Evolutionary conservation across 768 basidiomycete genomes (phyloP), one percentile per base, ranked within the genome.

Genomic region (Infundibulicybe gibba): DNA sequence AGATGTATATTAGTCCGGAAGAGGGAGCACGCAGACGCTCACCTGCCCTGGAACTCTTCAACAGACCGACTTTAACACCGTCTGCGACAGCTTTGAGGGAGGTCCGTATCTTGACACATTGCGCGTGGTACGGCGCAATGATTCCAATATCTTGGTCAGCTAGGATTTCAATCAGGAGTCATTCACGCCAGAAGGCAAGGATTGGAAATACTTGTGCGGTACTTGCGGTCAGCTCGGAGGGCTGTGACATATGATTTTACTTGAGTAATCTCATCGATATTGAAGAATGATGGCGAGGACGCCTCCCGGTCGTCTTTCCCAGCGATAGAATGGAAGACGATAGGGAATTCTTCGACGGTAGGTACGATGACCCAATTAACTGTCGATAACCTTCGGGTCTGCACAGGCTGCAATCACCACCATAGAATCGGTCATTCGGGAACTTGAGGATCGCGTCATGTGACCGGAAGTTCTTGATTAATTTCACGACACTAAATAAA

Each of bases 11-110:
- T 38, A n/a, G 35, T 6, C 10, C 10, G 35, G 17, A 38, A 3
- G 35, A 3, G 17, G 14, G 10, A 10, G 14, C 17, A 38, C 14
- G 17, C 53, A 51, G 3, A 56, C 31, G 13, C 40, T 45, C 48
- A n/a, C 41, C n/a, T 15, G 76, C 79, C 83, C 58, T 84, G 83
- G 62, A 82, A 83, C 48, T 82, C 80, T 53, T 85, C 83, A 1
- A 82, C 81, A 16, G 77, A 15, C 81, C 83, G 12, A 85, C 76
- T 53, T 83, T 83, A 45, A 83, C 66, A 5, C 57, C 64, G 20
- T 69, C 68, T 1, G 66, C 65, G 15, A 64, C 55, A 33, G 46
- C 50, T 20, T 58, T 56, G 13, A 83, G 57, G 2, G 59, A 44
- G 6, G 48, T 58, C 11, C 77, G 68, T 16, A 85, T 65, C 54